Evolutionary conservation across 2,329 filamentous ascomycete genomes (phyloP).

Genomic region (Hymenotorrendiella dingleyae): DNA sequence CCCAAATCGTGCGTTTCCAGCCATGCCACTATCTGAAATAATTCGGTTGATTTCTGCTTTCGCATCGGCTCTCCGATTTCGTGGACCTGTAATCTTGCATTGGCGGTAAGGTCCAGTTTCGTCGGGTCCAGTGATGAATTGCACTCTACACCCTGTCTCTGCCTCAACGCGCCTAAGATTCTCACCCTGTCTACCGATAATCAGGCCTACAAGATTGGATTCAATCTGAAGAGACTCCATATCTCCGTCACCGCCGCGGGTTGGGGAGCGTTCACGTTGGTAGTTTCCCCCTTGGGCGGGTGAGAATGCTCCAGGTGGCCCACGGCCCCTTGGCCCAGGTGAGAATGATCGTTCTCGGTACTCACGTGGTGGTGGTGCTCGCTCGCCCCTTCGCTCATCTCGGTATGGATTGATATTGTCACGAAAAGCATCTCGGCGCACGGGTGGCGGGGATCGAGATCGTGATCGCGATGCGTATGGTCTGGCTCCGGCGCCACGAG

Average conservation of each 20-base stretch:
- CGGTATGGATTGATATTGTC: conserved; percentile 77
- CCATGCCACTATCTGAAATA: conserved; percentile 76
- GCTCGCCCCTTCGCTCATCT: conserved; percentile 73
- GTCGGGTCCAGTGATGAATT: conserved; percentile 76
- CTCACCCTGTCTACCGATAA: conserved; percentile 86
- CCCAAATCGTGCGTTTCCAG: conserved; percentile 30
- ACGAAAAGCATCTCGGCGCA: conserved; percentile 62
- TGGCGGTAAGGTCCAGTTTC: conserved; percentile 67
- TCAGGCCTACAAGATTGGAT: conserved; percentile 78
- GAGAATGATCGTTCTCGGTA: conserved; percentile 71
- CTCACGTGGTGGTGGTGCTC: conserved; percentile 42
- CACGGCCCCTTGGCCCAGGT: conserved; percentile 50
- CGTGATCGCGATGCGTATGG: conserved; percentile 59
- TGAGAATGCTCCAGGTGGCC: conserved; percentile 47
- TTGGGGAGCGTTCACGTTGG: conserved; percentile 52
- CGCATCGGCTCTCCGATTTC: conserved; percentile 66
- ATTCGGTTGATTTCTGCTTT: conserved; percentile 81
- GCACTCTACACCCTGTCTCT: conserved; percentile 76
- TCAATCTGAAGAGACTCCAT: conserved; percentile 82
- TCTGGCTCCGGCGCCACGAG: conserved; percentile 44
- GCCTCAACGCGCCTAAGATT: conserved; percentile 80
- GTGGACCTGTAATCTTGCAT: conserved; percentile 77
- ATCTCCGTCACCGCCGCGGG: conserved; percentile 51
- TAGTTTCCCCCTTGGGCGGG: conserved; percentile 49
- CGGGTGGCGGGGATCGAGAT: conserved; percentile 67